phyloP scores from a whole-genome alignment of 2,329 filamentous ascomycete genomes.

The Phialophora verrucosa region DNA sequence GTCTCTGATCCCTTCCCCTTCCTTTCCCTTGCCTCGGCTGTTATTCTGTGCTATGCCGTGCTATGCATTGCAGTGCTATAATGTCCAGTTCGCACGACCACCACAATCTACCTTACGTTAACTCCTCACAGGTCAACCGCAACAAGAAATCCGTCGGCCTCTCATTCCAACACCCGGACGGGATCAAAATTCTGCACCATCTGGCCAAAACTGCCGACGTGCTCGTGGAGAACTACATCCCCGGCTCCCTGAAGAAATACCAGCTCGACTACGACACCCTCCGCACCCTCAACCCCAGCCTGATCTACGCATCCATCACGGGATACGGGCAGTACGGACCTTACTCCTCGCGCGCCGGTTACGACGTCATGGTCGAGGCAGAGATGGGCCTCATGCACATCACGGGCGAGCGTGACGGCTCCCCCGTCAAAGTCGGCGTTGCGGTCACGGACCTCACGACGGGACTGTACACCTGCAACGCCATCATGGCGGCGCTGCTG shows the following conservation, averaged over 20 bases:
- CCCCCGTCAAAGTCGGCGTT: constrained; percentile 95
- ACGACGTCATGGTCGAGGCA: constrained; percentile 99
- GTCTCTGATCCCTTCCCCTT: background rate
- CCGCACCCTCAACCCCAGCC: constrained; percentile 76
- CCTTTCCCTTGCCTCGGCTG: background rate
- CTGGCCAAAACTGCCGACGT: constrained; percentile 86
- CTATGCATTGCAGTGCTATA: no score
- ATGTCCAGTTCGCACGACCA: no score
- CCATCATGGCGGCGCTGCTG: constrained; percentile 92
- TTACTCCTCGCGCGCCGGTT: constrained; percentile 83
- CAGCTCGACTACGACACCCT: constrained; percentile 84
- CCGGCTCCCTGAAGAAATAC: constrained; percentile 80
- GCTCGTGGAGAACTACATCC: constrained; percentile 95
- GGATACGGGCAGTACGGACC: constrained; percentile 96
- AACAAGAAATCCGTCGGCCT: constrained; percentile 95
- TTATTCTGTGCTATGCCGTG: background rate
- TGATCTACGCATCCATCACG: constrained; percentile 96
- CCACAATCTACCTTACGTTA: no score
- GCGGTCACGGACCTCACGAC: constrained; percentile 96
- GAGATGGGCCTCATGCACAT: constrained; percentile 99
- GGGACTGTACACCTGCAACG: constrained; percentile 91
- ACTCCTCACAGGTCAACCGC: constrained; percentile 73
- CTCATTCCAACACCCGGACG: constrained; percentile 84
- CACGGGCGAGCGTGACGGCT: constrained; percentile 83
- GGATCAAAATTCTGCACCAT: constrained; percentile 84